Percentiles rank a stretch among this genome's conserved stretches.
phyloP scores from a whole-genome alignment of 768 basidiomycete species.

The Rhizopogon salebrosus region DNA sequence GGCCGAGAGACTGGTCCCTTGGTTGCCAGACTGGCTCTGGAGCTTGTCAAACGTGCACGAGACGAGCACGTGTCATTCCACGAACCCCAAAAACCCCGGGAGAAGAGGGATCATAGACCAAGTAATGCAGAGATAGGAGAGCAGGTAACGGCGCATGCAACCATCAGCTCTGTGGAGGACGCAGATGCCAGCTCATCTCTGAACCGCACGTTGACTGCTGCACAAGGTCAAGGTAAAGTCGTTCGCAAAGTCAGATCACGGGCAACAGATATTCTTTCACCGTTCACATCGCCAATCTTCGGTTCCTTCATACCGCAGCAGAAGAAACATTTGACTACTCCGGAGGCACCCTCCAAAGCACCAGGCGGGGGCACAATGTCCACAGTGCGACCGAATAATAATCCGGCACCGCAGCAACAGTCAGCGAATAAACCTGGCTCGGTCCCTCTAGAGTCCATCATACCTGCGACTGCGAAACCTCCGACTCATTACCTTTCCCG shows the following conservation, averaged over 20 bases:
- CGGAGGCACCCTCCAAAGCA: slow-evolving; percentile 15
- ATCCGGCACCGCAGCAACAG: slow-evolving; percentile 13
- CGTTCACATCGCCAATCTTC: slow-evolving; percentile 55
- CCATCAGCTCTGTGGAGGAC: slow-evolving; percentile 36
- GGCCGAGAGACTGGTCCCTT: slow-evolving; percentile 58
- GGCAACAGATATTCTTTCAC: slow-evolving; percentile 30
- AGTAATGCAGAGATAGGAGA: slow-evolving; percentile 21
- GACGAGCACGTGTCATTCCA: slow-evolving; percentile 51
- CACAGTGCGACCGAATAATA: slow-evolving; percentile 1
- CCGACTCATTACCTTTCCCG: slow-evolving; percentile 81
- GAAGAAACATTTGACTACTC: slow-evolving; percentile 32
- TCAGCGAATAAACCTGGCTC: slow-evolving; percentile 29
- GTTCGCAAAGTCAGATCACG: slow-evolving; percentile 31
- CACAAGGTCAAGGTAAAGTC: slow-evolving; percentile 26
- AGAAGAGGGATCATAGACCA: slow-evolving; percentile 35
- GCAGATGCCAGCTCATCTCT: slow-evolving; percentile 40
- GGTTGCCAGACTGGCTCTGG: slow-evolving; percentile 60
- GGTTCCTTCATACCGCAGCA: slow-evolving; percentile 52
- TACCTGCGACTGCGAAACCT: slow-evolving; percentile 73
- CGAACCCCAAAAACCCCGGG: slow-evolving; percentile 35
- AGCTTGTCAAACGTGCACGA: slow-evolving; percentile 62
- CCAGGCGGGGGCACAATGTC: slow-evolving; percentile 10
- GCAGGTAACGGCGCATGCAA: slow-evolving; percentile 34
- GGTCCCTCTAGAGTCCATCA: slow-evolving; percentile 78
- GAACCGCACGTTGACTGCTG: slow-evolving; percentile 42